phyloP scores from a whole-genome alignment of 345 rosid genomes.

The Citrus cavaleriei region DNA sequence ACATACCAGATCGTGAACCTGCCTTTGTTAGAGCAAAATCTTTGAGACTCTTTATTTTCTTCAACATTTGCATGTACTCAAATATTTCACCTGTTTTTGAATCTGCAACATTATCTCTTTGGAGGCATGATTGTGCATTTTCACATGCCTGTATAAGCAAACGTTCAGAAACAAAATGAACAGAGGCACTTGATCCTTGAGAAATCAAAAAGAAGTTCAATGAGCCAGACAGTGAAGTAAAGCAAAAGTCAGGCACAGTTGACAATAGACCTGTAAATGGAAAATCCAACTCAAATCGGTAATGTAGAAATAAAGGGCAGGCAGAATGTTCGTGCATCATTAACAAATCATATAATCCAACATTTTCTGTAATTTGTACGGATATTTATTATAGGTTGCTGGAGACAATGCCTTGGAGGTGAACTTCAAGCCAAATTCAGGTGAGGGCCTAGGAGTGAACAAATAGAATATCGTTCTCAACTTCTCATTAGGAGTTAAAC shows the following conservation, averaged over 20 bases:
- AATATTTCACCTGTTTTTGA: slow-evolving; percentile 17
- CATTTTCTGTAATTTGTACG: neutral
- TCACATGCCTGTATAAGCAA: slow-evolving; percentile 51
- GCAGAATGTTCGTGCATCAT: neutral
- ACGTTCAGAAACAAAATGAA: neutral
- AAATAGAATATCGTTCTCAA: neutral
- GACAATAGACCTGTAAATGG: neutral
- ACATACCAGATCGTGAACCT: slow-evolving; percentile 61
- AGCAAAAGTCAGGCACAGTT: neutral
- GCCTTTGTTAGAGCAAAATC: slow-evolving; percentile 38
- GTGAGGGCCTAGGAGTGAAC: neutral
- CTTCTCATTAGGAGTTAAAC: neutral
- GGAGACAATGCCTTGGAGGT: neutral
- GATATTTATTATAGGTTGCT: neutral
- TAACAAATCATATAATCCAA: neutral
- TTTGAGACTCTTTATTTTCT: slow-evolving; percentile 43
- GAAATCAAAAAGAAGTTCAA: neutral
- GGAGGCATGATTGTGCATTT: slow-evolving; percentile 44
- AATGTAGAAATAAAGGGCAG: neutral
- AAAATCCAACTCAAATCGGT: neutral
- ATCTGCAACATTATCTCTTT: slow-evolving; percentile 20
- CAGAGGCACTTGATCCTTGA: neutral
- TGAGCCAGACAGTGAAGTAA: neutral
- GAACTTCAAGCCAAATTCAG: neutral
- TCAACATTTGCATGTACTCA: slow-evolving; percentile 19